Base-by-base conservation (phyloP, 306 rosid genomes). In the Glycine latifolia region DNA sequence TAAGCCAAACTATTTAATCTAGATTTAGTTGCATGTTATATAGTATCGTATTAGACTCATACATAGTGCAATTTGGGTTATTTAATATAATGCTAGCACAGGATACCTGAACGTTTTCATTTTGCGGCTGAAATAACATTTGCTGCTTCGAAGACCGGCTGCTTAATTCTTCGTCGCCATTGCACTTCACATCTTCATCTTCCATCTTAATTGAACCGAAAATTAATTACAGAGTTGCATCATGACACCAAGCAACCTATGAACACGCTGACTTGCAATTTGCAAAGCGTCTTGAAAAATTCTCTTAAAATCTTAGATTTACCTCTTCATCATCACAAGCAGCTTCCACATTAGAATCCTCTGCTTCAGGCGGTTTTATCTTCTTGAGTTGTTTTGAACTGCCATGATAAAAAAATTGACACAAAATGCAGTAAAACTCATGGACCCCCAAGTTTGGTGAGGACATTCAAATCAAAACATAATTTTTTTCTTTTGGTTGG, bases 261-360 rank as follows among this genome's bases (percentile, higher is more conserved):
- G 20, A 20, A 20, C 20, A 20, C 20, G 20, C 20, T 20, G 20
- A 20, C 54, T 66, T 66, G 73, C 58, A 55, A 56, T 63, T 53
- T 67, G 67, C 65, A 35, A 78, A 15, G 17, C 7, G 17, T 44
- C 47, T 16, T 50, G 50, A 13, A 60, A 54, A 14, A 35, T 7
- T 58, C 14, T 46, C 49, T 8, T 81, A 72, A 67, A 81, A 83
- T 81, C 67, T 80, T 78, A n/a, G 67, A 33, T 73, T 69, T 88
- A 91, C 97, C 93, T 86, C 85, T 82, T 75, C 84, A 13, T 89
- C 88, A 56, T 72, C 88, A 54, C 83, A 79, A 82, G 84, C 75
- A 55, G 48, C 61, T 62, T 75, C 81, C 66, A 77, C 52, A 76
- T 50, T 83, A 81, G 91, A 80, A 76, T 83, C 72, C 3, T 80